Percentiles rank a stretch among this genome's conserved stretches.
Evolutionary conservation across 495 filamentous ascomycete genomes (phyloP).

Genomic region (Aspergillus incahuasiensis): DNA sequence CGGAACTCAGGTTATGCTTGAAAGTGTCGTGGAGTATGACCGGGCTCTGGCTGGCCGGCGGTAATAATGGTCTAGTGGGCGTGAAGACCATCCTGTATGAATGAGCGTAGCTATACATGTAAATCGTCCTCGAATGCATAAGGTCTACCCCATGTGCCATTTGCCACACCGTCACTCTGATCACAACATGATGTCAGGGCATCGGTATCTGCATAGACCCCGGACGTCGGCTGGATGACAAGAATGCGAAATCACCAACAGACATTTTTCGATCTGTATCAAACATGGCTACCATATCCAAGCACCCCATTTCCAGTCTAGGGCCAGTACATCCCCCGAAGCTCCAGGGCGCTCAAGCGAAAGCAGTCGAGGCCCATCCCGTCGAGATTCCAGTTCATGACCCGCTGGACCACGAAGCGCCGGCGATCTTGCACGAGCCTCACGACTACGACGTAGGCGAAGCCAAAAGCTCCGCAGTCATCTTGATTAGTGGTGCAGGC

Average conservation of each 20-base stretch:
- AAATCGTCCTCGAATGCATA: too few species aligned
- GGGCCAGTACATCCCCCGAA: slow-evolving; percentile 26
- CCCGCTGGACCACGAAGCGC: slow-evolving; percentile 24
- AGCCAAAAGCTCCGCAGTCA: slow-evolving; percentile 29
- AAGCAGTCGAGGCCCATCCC: slow-evolving; percentile 19
- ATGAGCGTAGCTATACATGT: too few species aligned
- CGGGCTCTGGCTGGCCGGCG: background rate
- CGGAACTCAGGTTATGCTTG: slow-evolving; percentile 33
- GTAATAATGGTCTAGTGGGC: too few species aligned
- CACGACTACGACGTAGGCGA: slow-evolving; percentile 14
- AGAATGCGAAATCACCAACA: background rate
- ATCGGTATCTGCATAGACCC: background rate
- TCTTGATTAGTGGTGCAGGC: slow-evolving; percentile 41
- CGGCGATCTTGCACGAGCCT: slow-evolving; percentile 26
- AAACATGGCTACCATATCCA: slow-evolving; percentile 7
- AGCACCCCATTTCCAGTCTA: slow-evolving; percentile 7
- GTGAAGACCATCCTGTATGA: too few species aligned
- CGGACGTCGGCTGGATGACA: background rate
- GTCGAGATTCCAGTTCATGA: slow-evolving; percentile 24
- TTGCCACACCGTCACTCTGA: background rate
- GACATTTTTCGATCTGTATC: background rate
- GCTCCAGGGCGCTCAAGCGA: slow-evolving; percentile 13
- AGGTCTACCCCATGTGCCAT: too few species aligned
- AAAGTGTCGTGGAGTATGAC: slow-evolving; percentile 35
- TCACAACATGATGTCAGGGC: background rate